Evolutionary conservation across 352 stramenopile species (phyloP).

Genomic region (Pythium plurisporium): DNA sequence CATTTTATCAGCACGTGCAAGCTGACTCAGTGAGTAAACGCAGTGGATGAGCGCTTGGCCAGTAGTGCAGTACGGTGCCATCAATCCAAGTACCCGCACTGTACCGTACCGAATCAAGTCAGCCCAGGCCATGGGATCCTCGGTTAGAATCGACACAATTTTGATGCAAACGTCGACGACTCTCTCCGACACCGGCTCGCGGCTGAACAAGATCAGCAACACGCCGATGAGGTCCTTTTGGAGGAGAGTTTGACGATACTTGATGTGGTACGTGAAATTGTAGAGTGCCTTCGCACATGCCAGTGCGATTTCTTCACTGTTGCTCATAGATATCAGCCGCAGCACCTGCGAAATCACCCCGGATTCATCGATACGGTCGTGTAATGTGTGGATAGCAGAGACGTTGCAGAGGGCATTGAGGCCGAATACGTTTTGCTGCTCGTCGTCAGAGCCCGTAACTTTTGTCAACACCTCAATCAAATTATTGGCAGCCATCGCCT

Average conservation of each 20-base stretch:
- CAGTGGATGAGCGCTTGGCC: constrained; percentile 36
- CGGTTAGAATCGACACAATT: constrained; percentile 60
- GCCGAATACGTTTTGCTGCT: constrained; percentile 66
- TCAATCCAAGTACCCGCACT: constrained; percentile 46
- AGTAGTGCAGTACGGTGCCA: constrained; percentile 29
- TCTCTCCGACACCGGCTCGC: constrained; percentile 20
- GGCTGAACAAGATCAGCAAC: constrained; percentile 37
- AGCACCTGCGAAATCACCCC: constrained; percentile 45
- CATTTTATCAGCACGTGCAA: constrained; percentile 45
- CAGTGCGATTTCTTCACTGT: constrained; percentile 47
- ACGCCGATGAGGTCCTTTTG: constrained; percentile 50
- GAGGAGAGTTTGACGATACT: constrained; percentile 50
- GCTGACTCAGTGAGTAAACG: constrained; percentile 63
- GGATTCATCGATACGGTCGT: constrained; percentile 70
- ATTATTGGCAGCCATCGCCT: constrained; percentile 62
- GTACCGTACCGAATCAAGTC: constrained; percentile 50
- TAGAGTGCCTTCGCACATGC: constrained; percentile 61
- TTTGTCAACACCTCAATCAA: constrained; percentile 67
- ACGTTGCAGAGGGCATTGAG: constrained; percentile 81
- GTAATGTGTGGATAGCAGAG: constrained; percentile 48
- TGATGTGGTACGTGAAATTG: constrained; percentile 66
- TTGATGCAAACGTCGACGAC: constrained; percentile 63
- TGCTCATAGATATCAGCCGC: constrained; percentile 38
- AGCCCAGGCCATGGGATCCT: constrained; percentile 47
- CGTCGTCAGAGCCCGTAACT: constrained; percentile 40